Conservation (phyloP, 2,329 filamentous ascomycete species). For the Rhynchosporium graminicola region DNA sequence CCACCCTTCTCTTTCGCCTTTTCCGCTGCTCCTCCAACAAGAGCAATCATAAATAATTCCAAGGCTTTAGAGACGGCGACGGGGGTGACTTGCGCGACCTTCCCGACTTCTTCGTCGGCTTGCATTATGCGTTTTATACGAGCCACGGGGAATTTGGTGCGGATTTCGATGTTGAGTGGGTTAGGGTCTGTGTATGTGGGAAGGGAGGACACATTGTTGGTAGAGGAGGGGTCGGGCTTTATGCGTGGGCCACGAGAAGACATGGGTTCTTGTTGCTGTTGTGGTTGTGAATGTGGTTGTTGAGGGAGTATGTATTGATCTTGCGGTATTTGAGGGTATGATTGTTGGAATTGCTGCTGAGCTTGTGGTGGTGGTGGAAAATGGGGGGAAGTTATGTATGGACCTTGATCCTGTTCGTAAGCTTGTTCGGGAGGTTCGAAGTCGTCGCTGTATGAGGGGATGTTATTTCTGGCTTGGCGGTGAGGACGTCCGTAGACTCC, state of each 20-base stretch:
- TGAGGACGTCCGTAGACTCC: constrained; percentile 12
- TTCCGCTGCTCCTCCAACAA: constrained; percentile 85
- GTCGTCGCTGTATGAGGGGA: constrained; percentile 20
- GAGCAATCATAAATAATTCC: constrained; percentile 95
- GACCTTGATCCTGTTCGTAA: not conserved
- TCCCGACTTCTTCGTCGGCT: constrained; percentile 96
- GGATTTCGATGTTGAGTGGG: constrained; percentile 63
- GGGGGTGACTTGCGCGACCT: constrained; percentile 95
- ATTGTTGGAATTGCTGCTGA: not conserved
- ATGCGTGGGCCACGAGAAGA: constrained; percentile 25
- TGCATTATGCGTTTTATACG: constrained; percentile 99
- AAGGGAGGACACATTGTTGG: constrained; percentile 1
- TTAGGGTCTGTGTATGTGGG: constrained; percentile 45
- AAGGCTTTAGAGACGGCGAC: constrained; percentile 94
- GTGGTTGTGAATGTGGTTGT: constrained; percentile 1
- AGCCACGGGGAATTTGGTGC: constrained; percentile 94
- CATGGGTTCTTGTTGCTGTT: constrained; percentile 22
- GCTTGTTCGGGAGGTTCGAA: constrained; percentile 6
- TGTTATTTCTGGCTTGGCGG: constrained; percentile 14
- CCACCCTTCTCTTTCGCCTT: constrained; percentile 81
- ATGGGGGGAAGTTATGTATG: constrained; percentile 3
- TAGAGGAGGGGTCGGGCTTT: constrained; percentile 21
- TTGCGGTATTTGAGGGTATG: too few species aligned
- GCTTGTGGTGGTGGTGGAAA: not conserved
- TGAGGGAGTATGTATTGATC: too few species aligned